Conservation (phyloP, 1,139 yeast species). For the Williopsis jadinii region DNA sequence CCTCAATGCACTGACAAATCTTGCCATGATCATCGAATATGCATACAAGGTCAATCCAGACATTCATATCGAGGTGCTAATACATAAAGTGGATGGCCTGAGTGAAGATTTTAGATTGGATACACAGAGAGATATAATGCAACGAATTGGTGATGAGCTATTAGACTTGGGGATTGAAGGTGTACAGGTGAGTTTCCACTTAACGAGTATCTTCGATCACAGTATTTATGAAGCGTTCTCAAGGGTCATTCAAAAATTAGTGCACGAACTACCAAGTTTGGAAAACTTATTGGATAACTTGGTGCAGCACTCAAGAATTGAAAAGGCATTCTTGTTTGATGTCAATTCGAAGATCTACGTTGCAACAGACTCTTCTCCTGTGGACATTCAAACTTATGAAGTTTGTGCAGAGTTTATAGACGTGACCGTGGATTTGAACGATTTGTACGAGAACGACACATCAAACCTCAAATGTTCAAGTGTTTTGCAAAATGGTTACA, state of each 20-base stretch:
- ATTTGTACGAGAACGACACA: slow-evolving; percentile 44
- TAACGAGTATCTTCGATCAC: slow-evolving; percentile 92
- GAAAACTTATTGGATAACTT: slow-evolving; percentile 85
- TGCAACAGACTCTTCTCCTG: slow-evolving; percentile 94
- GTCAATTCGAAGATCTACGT: slow-evolving; percentile 91
- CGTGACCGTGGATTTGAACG: slow-evolving; percentile 83
- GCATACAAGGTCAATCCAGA: slow-evolving; percentile 82
- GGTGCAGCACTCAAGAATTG: slow-evolving; percentile 85
- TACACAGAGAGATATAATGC: slow-evolving; percentile 95
- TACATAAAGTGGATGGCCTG: slow-evolving; percentile 92
- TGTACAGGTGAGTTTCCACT: slow-evolving; percentile 83
- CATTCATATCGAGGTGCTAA: slow-evolving; percentile 84
- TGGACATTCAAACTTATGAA: slow-evolving; percentile 91
- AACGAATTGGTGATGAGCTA: slow-evolving; percentile 88
- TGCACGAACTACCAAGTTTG: slow-evolving; percentile 80
- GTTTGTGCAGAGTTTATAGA: slow-evolving; percentile 97
- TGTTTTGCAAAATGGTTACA: slow-evolving; percentile 72
- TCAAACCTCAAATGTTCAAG: slow-evolving; percentile 54
- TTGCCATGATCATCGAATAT: slow-evolving; percentile 82
- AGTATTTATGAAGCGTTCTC: slow-evolving; percentile 95
- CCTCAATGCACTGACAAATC: slow-evolving; percentile 80
- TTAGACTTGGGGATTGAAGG: slow-evolving; percentile 86
- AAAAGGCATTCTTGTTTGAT: slow-evolving; percentile 88
- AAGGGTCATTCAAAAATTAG: slow-evolving; percentile 82
- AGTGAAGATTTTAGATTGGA: slow-evolving; percentile 91